Evolutionary conservation across 192 early-diverging fungal species (phyloP), one percentile per base, ranked within the genome.

Genomic region (Allomyces macrogynus): DNA sequence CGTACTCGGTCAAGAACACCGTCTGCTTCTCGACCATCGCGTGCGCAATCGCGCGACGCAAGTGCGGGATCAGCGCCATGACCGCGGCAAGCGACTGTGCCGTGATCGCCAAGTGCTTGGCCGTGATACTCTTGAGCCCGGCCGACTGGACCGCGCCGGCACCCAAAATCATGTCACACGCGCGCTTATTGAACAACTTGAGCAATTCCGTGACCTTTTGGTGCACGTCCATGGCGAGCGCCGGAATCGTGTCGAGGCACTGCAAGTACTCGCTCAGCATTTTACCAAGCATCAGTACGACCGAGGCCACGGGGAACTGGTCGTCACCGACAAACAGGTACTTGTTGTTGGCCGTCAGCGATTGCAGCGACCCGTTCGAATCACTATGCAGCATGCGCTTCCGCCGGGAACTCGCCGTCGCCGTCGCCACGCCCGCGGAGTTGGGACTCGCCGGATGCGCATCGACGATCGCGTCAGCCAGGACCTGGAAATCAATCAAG

Each of bases 141-240:
- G 93, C 95, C n/a, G 93, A 95, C 26, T 84, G 80, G 81, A 93
- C 91, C 0, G 96, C 96, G 1, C 96, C 96, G 9, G 93, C 95
- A 8, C 95, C 96, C 16, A 99, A 80, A 72, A 99, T 96, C 1
- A 96, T 91, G 75, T 97, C 93, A 74, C 94, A 96, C 10, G 86
- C 85, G 64, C 91, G 71, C 5, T 92, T 94, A 72, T 99, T 99
- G 77, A 95, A 97, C 18, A 91, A 67, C 87, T 95, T 74, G 22
- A 92, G 71, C 16, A 95, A 68, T 60, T 99, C 95, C 1, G 89
- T 77, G 18, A 95, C 77, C 49, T 87, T 81, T 67, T 95, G 92
- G 77, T 94, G 80, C 8, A 93, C 82, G 49, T 99, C 95, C 0
- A 84, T 87, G 0, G 84, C 84, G 27, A 95, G 78, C 16, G 72